Evolutionary conservation across 2,329 filamentous ascomycete genomes (phyloP).

Genomic region (Trichocomaceae sp.): DNA sequence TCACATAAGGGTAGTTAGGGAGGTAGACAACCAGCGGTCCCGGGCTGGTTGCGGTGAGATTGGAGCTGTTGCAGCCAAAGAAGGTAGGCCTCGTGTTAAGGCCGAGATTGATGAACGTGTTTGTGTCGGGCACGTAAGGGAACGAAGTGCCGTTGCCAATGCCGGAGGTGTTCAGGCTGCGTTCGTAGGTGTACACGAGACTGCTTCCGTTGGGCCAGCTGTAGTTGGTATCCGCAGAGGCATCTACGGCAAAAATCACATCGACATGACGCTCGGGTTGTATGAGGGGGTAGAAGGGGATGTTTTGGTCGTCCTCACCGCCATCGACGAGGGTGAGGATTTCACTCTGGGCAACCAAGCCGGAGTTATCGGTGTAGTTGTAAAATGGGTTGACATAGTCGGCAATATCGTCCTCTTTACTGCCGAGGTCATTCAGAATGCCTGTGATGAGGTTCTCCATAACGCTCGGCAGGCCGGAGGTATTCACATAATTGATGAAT

Average conservation of each 20-base stretch:
- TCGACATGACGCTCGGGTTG: constrained; percentile 66
- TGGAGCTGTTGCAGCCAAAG: constrained; percentile 67
- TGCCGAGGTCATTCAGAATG: constrained; percentile 52
- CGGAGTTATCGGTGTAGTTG: constrained; percentile 54
- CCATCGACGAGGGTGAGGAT: constrained; percentile 70
- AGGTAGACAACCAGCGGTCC: constrained; percentile 76
- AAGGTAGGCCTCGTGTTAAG: constrained; percentile 70
- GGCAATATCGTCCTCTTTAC: constrained; percentile 64
- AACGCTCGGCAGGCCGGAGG: constrained; percentile 43
- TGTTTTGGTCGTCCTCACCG: constrained; percentile 70
- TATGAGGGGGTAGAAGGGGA: constrained; percentile 70
- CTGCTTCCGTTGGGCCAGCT: constrained; percentile 73
- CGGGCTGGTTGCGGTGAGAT: constrained; percentile 46
- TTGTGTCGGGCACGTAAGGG: constrained; percentile 63
- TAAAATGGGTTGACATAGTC: constrained; percentile 75
- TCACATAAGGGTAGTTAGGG: constrained; percentile 75
- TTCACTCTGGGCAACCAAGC: constrained; percentile 48
- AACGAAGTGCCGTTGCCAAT: constrained; percentile 65
- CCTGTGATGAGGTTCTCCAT: constrained; percentile 47
- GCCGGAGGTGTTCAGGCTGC: constrained; percentile 49
- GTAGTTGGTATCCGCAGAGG: constrained; percentile 62
- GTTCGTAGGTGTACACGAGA: constrained; percentile 66
- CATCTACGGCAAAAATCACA: constrained; percentile 74
- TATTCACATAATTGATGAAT: constrained; percentile 60
- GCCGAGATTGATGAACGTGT: constrained; percentile 72